Evolutionary conservation across 2,329 filamentous ascomycete species (phyloP).

Genomic region (Epichloe elymi): DNA sequence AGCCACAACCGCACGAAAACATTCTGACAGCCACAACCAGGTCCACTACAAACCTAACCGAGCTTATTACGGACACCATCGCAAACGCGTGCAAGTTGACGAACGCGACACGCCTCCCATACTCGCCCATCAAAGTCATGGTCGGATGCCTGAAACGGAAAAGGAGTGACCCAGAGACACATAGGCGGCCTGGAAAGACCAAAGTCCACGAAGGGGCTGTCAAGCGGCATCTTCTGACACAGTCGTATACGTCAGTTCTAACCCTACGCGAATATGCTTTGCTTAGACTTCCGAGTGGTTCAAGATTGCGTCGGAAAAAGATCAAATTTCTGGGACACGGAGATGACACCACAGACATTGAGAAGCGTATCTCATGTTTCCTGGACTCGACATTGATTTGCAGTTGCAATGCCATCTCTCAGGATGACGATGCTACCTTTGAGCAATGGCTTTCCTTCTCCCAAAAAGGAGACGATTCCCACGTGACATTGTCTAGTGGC

Average conservation of each 20-base stretch:
- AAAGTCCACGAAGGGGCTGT: slow-evolving; percentile 11
- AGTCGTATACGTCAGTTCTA: slow-evolving; percentile 53
- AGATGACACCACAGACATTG: slow-evolving; percentile 15
- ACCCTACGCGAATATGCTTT: slow-evolving; percentile 61
- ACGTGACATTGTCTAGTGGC: slow-evolving; percentile 37
- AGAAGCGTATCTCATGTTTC: slow-evolving; percentile 36
- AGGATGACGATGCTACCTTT: slow-evolving; percentile 27
- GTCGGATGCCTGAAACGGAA: slow-evolving; percentile 16
- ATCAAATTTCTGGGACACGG: slow-evolving; percentile 31
- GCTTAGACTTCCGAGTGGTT: slow-evolving; percentile 49
- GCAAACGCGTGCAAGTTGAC: not conserved
- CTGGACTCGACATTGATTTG: slow-evolving; percentile 62
- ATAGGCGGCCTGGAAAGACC: not conserved
- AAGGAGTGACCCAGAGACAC: slow-evolving; percentile 9
- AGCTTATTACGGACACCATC: not conserved
- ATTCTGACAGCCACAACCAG: not conserved
- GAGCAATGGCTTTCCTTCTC: slow-evolving; percentile 48
- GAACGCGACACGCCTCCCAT: not conserved
- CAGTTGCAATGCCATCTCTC: slow-evolving; percentile 18
- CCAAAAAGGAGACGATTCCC: slow-evolving; percentile 45
- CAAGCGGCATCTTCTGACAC: slow-evolving; percentile 50
- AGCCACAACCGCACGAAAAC: not conserved
- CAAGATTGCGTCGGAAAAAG: slow-evolving; percentile 47
- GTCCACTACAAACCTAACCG: not conserved
- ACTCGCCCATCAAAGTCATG: slow-evolving; percentile 12